A percentile compares a stretch with the other conserved stretches of the same genome.
These are phyloP conservation scores for Wickerhamiella galacta DNA, from an alignment of 805 yeast species.

Conservation along the genomic window DNA sequence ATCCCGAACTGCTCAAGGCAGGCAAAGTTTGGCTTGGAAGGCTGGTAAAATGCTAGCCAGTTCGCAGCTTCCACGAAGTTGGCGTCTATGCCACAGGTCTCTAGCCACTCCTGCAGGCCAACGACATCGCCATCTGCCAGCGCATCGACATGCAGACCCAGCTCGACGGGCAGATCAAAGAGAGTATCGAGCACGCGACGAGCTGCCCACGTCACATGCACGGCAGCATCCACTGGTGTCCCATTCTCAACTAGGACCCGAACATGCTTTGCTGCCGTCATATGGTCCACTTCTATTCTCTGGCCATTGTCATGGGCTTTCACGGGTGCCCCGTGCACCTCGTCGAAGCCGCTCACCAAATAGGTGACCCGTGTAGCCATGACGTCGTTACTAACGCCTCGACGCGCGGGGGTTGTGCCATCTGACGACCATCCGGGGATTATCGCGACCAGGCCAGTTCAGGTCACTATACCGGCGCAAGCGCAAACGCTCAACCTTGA, in stretches of 20 bases:
- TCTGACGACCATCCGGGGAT: no score
- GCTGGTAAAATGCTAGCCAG: constrained; percentile 1
- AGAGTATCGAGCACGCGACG: constrained; percentile 11
- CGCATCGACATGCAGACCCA: constrained; percentile 17
- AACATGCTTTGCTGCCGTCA: constrained; percentile 11
- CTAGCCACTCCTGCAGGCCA: constrained; percentile 5
- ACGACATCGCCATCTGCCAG: constrained; percentile 13
- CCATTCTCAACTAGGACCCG: constrained; percentile 3
- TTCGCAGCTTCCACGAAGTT: constrained; percentile 1
- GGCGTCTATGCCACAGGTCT: neutral
- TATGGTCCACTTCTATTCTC: no score
- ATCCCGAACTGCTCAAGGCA: constrained; percentile 1
- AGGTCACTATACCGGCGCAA: no score
- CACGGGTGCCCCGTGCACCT: no score
- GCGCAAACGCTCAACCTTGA: no score
- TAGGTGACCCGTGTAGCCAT: no score
- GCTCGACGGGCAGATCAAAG: constrained; percentile 15
- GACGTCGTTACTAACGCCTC: no score
- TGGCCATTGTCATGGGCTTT: no score
- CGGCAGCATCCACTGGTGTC: neutral
- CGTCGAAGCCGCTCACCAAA: no score
- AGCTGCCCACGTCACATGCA: constrained; percentile 4
- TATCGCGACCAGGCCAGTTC: no score
- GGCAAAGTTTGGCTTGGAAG: neutral
- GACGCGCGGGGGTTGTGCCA: no score